Conservation (phyloP, 306 rosid species). For the Cucurbita argyrosperma region DNA sequence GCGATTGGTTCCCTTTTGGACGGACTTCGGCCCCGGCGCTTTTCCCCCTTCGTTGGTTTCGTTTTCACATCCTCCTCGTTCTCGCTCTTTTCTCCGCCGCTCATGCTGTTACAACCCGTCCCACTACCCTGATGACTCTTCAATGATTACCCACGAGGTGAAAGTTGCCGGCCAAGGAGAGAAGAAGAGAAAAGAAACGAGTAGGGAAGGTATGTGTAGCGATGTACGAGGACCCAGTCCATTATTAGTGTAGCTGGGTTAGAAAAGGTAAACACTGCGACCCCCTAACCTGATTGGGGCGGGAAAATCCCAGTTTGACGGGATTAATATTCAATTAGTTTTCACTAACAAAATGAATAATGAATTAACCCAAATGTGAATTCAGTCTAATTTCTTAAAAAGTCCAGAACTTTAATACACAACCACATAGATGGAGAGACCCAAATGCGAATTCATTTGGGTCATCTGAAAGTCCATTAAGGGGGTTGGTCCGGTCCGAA, state of each 20-base stretch:
- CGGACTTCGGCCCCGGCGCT: neutral
- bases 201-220: neutral
- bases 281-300: neutral
- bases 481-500: neutral
- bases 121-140: neutral
- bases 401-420: no score
- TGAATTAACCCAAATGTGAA: no score
- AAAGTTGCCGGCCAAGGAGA: neutral
- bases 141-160: neutral
- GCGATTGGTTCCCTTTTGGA: constrained; percentile 9
- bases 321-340: no score
- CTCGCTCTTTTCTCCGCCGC: neutral
- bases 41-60: neutral
- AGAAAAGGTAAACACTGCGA: neutral
- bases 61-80: neutral
- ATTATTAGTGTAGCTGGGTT: neutral
- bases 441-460: neutral
- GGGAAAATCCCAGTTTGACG: neutral
- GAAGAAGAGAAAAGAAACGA: neutral
- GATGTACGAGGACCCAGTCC: neutral
- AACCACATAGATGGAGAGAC: no score
- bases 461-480: neutral
- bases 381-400: no score
- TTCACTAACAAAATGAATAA: no score
- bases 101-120: neutral